Conservation (phyloP, 2,329 filamentous ascomycete genomes). For the Dothidotthia symphoricarpi region DNA sequence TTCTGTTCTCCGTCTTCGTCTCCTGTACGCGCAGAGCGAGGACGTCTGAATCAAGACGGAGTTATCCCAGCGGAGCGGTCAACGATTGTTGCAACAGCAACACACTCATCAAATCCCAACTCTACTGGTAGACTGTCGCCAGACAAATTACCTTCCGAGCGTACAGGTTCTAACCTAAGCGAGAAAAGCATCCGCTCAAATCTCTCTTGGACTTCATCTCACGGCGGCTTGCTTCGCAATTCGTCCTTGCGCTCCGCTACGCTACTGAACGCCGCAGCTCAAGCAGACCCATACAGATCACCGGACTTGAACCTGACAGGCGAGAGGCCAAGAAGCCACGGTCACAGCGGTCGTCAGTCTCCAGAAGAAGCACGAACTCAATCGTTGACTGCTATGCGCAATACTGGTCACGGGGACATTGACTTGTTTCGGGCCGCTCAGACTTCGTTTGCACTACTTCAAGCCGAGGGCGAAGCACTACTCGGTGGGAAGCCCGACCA, state of each 20-base stretch:
- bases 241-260: conserved; percentile 47
- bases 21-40: conserved; percentile 16
- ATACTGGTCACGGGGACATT: conserved; percentile 39
- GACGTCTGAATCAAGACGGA: not conserved
- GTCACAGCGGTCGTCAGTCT: conserved; percentile 19
- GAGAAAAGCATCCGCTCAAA: conserved; percentile 50
- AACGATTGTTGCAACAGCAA: conserved; percentile 8
- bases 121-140: conserved; percentile 46
- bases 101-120: conserved; percentile 16
- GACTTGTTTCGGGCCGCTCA: conserved; percentile 55
- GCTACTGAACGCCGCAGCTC: conserved; percentile 33
- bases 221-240: conserved; percentile 45
- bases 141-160: conserved; percentile 48
- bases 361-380: conserved; percentile 24
- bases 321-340: conserved; percentile 14
- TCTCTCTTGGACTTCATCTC: conserved; percentile 44
- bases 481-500: conserved; percentile 44
- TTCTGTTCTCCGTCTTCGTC: conserved; percentile 22
- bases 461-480: conserved; percentile 54
- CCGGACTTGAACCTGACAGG: conserved; percentile 35
- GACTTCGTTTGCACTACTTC: conserved; percentile 50
- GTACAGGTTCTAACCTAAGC: conserved; percentile 57
- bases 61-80: conserved; percentile 13
- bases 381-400: conserved; percentile 41
- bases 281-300: conserved; percentile 34